Evolutionary conservation across 2,329 filamentous ascomycete species (phyloP), one percentile per base, ranked within the genome.

Genomic region (Talaromyces sp.): DNA sequence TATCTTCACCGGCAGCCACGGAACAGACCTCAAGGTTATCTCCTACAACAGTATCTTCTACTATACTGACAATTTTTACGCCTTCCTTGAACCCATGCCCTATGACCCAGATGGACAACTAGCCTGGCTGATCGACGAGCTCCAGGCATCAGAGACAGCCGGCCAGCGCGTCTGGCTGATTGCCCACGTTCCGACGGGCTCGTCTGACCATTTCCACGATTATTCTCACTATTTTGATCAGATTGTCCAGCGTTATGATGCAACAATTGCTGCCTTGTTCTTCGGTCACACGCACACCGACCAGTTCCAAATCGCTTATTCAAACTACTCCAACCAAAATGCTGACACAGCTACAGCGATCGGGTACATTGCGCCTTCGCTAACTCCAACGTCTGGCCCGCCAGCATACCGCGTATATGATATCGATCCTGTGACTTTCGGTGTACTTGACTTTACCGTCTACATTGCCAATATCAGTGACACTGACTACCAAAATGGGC

Each of bases 31-130:
- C 28, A 79, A 82, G 27, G 72, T 87, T 66, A 85, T 87, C 67
- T 85, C 83, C 4, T 74, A 86, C 66, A 86, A 84, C 74, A 85
- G 82, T 19, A 84, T 86, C 69, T 71, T 85, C 63, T 85, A 82
- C 72, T 86, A 87, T 70, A 79, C 77, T n/a, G 72, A 79, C 63
- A 86, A 87, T 74, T 84, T 82, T 68, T 83, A 80, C 73, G 69
- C 83, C 39, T 86, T 84, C 66, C 75, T 81, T 63, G 75, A 80
- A 53, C 73, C 77, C 0, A 80, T 83, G 74, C 71, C 81, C 53
- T 70, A 70, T 13, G 84, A 86, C 66, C 84, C 83, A 2, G 78
- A 78, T 67, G 75, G 75, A 13, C 80, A 85, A 68, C 74, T 86
- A 3, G 71, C 76, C 17, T 86, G 4, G 71, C 75, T 17, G 8